Evolutionary conservation across 495 filamentous ascomycete species (phyloP).

Genomic region (Hypoxylon lenormandii): DNA sequence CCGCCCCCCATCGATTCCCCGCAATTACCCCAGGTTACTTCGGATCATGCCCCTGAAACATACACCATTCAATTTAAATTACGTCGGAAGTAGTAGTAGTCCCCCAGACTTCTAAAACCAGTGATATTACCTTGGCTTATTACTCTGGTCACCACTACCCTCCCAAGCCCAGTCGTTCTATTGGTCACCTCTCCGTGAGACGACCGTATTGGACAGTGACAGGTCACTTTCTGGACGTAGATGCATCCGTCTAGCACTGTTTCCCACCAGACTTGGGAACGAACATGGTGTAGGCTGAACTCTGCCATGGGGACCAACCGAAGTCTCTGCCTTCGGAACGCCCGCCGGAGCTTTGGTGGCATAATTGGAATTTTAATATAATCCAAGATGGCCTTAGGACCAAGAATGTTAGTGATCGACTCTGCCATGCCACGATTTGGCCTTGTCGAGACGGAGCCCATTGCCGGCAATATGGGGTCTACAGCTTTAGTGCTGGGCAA

Average conservation of each 20-base stretch:
- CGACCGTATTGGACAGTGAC: slow-evolving; percentile 37
- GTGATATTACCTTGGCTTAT: slow-evolving; percentile 38
- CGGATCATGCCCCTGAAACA: slow-evolving; percentile 46
- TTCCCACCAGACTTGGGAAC: slow-evolving; percentile 32
- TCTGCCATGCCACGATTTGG: slow-evolving; percentile 33
- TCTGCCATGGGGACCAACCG: slow-evolving; percentile 29
- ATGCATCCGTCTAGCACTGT: slow-evolving; percentile 18
- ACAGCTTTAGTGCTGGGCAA: slow-evolving; percentile 29
- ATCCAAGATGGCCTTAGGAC: slow-evolving; percentile 41
- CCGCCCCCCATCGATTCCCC: slow-evolving; percentile 32
- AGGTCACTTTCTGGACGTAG: slow-evolving; percentile 16
- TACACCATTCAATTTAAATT: slow-evolving; percentile 45
- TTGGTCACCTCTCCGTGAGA: slow-evolving; percentile 27
- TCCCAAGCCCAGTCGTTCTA: slow-evolving; percentile 4
- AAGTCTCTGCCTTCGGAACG: slow-evolving; percentile 33
- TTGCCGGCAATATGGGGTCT: slow-evolving; percentile 45
- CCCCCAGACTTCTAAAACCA: slow-evolving; percentile 16
- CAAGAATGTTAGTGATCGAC: slow-evolving; percentile 46
- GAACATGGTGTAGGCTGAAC: slow-evolving; percentile 20
- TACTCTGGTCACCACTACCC: slow-evolving; percentile 29
- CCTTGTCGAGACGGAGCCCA: slow-evolving; percentile 38
- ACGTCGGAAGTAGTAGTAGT: slow-evolving; percentile 32
- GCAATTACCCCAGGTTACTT: slow-evolving; percentile 48
- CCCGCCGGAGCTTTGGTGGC: slow-evolving; percentile 41
- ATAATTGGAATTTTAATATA: slow-evolving; percentile 45